Base-by-base conservation (phyloP, 148 eudicot genomes). In the Rheum nobile region DNA sequence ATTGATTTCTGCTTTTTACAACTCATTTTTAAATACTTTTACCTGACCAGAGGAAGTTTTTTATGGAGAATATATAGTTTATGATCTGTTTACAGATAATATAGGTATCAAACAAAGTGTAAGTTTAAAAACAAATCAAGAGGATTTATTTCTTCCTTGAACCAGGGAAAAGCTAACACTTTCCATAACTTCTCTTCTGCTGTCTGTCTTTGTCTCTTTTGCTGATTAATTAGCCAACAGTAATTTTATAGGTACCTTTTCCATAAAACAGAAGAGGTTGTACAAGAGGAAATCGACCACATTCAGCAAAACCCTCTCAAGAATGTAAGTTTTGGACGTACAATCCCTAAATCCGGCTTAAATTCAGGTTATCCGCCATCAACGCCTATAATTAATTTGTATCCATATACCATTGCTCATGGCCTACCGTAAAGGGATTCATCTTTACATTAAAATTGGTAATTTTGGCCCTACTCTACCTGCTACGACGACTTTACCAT, bases 91-190 rank as follows among this genome's bases (percentile, higher is more conserved):
- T 46, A 46, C 14, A 16, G 52, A 46, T 2, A 46, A 46, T 17
- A 17, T 46, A 35, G 37, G 37, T 35, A 17, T 17, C 52, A 50
- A 50, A 16, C 24, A 50, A 50, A 50, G 57, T 22, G 24, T 5
- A 19, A 4, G 1, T 50, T 50, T 50, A 10, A 26, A 26, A 57
- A 57, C 1, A 55, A 4, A 55, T 24, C 2, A 55, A 55, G 4
- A 22, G 63, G 31, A 57, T 57, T 34, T 24, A 57, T 2, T 57
- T 26, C 34, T 48, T 16, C 34, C 32, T 9, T 59, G 35, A 65
- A 65, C 39, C 70, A 65, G 70, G 70, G 70, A 65, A 65, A 65
- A 65, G 22, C 39, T 8, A 34, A 65, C 70, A 65, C 39, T 65
- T 65, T 59, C 67, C 67, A 29, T 26, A 26, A 3, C 34, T 12